Evolutionary conservation across 2,329 filamentous ascomycete genomes (phyloP).

Genomic region (Aspergillus pseudoviridinutans): DNA sequence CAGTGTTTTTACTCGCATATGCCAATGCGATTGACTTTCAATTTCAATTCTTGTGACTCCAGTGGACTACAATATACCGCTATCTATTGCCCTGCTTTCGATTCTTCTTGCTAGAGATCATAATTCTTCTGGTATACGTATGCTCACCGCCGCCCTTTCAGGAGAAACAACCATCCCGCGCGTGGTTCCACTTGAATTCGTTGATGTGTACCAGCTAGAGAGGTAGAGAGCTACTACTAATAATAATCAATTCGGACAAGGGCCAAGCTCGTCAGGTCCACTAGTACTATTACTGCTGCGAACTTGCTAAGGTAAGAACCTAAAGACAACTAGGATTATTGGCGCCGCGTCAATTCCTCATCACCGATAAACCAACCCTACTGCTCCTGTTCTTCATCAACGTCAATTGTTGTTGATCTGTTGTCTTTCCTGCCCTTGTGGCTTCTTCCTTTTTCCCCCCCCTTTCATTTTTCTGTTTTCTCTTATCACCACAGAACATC

Average conservation of each 20-base stretch:
- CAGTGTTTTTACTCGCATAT: neutral
- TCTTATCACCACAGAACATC: slow-evolving; percentile 6
- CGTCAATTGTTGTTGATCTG: neutral
- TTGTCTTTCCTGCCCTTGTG: neutral
- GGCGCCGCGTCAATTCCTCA: neutral
- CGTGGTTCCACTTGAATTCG: neutral
- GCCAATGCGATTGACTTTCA: neutral
- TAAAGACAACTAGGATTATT: neutral
- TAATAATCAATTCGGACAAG: neutral
- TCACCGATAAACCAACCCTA: neutral
- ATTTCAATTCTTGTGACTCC: too few relatives aligned
- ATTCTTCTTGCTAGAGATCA: too few relatives aligned
- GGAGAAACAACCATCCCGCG: neutral
- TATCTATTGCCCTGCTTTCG: too few relatives aligned
- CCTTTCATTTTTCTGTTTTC: slow-evolving; percentile 8
- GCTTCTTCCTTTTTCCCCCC: slow-evolving; percentile 1
- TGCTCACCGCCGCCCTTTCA: neutral
- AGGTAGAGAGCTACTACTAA: neutral
- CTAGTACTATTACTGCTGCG: neutral
- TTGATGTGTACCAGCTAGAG: neutral
- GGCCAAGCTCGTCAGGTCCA: neutral
- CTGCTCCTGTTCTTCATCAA: neutral
- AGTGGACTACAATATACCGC: too few relatives aligned
- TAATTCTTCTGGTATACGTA: neutral
- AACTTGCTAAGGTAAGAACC: neutral